Base-by-base conservation (phyloP, 768 basidiomycete genomes). In the Lactifluus pinguis region DNA sequence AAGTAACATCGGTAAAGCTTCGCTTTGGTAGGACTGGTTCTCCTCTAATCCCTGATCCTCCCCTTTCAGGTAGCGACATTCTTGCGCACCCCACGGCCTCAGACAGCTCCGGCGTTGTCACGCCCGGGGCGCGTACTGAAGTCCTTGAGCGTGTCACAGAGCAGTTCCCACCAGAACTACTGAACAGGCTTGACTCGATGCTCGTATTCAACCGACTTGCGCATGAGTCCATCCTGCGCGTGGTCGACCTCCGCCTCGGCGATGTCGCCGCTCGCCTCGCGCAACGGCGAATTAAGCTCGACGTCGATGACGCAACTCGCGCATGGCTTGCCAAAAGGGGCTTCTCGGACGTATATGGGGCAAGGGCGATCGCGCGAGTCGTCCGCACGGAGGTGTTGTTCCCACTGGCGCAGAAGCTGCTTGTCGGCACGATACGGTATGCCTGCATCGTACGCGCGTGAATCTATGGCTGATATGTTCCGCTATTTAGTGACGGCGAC, bases 181-280 rank as follows among this genome's bases (percentile, higher is more conserved):
- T 95, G 57, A 95, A 95, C 69, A 85, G 93, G 8, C 80, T 95
- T 39, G 92, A 95, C 68, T 83, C 88, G 1, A 88, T 89, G 73
- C 76, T 89, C 15, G 86, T 95, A 9, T 95, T 97, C 77, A 95
- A 95, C 77, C 94, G 92, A 69, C 83, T 97, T 17, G 85, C 88
- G 2, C 79, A 78, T 29, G 70, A 74, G 25, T 85, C 87, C 4
- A 88, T 95, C 55, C 73, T 89, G n/a, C 75, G 86, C 51, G 86
- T 97, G 25, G 91, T 95, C 19, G 76, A 77, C 3, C 76, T 95
- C 8, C 83, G 92, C 9, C 77, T 95, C 17, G 74, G 77, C 13
- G 93, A 95, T 55, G 84, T 95, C 0, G 80, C 84, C 14, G 74
- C 77, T 1, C 76, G 93, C 41, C 74, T 95, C 41, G 78, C 76